Percentiles rank a stretch among this genome's conserved stretches.
Conservation (phyloP, 2,329 filamentous ascomycete genomes). For the Allantophomopsis lycopodina region DNA sequence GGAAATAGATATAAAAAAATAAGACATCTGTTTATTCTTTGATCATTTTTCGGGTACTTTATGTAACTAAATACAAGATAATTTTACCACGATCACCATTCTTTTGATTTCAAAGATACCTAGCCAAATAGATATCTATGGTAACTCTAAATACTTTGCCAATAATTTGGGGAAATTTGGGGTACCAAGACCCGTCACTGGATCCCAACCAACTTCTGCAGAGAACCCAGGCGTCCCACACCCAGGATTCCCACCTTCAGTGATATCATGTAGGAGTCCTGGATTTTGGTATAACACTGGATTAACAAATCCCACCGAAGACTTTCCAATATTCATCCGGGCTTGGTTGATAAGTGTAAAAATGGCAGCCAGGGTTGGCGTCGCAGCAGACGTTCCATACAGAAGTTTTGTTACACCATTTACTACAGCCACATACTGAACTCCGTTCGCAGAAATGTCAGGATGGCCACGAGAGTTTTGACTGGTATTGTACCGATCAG, state of each 20-base stretch:
- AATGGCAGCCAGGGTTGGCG: slow-evolving; percentile 24
- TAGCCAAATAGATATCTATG: no score
- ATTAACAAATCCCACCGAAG: slow-evolving; percentile 23
- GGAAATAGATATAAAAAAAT: no score
- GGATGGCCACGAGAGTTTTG: slow-evolving; percentile 28
- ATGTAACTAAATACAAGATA: no score
- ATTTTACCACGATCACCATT: no score
- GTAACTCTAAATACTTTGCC: no score
- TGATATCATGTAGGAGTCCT: slow-evolving; percentile 18
- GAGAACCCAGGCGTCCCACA: slow-evolving; percentile 19
- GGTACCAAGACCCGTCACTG: slow-evolving; percentile 19
- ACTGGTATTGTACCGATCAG: slow-evolving; percentile 4
- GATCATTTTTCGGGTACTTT: no score
- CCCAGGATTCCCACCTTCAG: slow-evolving; percentile 15
- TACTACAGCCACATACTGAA: slow-evolving; percentile 27
- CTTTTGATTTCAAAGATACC: no score
- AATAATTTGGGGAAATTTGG: slow-evolving; percentile 13
- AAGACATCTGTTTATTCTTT: no score
- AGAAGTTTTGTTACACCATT: slow-evolving; percentile 26
- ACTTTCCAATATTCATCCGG: slow-evolving; percentile 18
- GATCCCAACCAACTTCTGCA: slow-evolving; percentile 18
- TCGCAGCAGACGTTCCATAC: slow-evolving; percentile 33
- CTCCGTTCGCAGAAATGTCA: slow-evolving; percentile 30
- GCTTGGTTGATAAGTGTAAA: slow-evolving; percentile 28
- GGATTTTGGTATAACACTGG: slow-evolving; percentile 16